Conservation (phyloP, 106 monocot species). For the Apostasia ramifera region DNA sequence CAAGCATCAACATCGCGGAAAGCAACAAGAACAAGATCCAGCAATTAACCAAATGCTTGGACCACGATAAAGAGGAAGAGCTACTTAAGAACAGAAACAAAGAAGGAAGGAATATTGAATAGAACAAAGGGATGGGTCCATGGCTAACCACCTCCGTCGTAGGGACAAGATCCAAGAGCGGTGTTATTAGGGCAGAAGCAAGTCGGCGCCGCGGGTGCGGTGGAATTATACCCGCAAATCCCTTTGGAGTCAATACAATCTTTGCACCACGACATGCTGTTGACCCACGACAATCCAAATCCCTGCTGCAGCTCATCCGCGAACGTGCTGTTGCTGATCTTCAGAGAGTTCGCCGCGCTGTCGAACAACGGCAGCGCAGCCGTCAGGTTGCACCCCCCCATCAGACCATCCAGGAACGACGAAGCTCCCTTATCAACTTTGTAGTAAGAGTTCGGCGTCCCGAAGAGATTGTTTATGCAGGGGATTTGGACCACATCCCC, state of each 20-base stretch:
- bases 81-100: no score
- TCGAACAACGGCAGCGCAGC: slow-evolving; percentile 6
- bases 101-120: neutral
- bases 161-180: neutral
- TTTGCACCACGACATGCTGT: slow-evolving; percentile 18
- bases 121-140: neutral
- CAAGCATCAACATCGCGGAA: no score
- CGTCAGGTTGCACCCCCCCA: neutral
- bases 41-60: no score
- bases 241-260: slow-evolving; percentile 17
- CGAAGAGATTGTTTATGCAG: neutral
- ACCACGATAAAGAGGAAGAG: no score
- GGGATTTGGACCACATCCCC: neutral
- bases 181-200: slow-evolving; percentile 20
- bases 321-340: neutral
- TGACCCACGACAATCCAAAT: slow-evolving; percentile 16
- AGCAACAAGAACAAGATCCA: neutral
- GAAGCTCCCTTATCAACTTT: neutral
- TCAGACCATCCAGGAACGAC: neutral
- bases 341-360: neutral
- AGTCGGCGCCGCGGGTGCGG: neutral
- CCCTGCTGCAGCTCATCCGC: slow-evolving; percentile 15
- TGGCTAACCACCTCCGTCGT: slow-evolving; percentile 1
- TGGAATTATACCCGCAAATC: slow-evolving; percentile 15
- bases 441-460: slow-evolving; percentile 5